A percentile compares a stretch with the other conserved stretches of the same genome.
Evolutionary conservation across 805 yeast genomes (phyloP).

Genomic region (Blastobotrys robertii): DNA sequence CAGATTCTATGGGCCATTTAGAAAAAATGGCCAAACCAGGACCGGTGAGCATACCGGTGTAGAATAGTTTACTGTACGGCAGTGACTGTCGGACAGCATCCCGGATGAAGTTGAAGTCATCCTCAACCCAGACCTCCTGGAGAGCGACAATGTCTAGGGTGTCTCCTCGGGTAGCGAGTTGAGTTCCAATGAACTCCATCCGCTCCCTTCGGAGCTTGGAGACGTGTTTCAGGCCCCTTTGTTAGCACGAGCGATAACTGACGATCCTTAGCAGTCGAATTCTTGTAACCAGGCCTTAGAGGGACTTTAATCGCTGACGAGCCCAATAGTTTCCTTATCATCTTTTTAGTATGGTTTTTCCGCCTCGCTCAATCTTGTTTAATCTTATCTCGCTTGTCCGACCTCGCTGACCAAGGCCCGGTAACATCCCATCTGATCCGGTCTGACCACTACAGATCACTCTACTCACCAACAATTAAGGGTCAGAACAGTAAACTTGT

Average conservation of each 20-base stretch:
- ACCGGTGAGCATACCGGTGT: constrained; percentile 80
- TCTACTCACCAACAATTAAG: constrained; percentile 26
- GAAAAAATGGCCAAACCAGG: constrained; percentile 88
- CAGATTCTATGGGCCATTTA: constrained; percentile 68
- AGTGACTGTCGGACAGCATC: constrained; percentile 35
- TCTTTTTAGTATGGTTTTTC: too few species aligned
- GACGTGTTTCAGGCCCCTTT: constrained; percentile 79
- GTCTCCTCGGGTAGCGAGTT: constrained; percentile 36
- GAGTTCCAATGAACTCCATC: constrained; percentile 62
- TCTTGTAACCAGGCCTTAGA: too few species aligned
- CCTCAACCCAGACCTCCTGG: constrained; percentile 90
- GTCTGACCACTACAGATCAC: not conserved
- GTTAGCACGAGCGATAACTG: too few species aligned
- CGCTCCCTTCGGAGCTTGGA: constrained; percentile 62
- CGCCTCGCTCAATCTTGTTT: too few species aligned
- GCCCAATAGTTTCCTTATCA: too few species aligned
- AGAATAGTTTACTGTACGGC: constrained; percentile 62
- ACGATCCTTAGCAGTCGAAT: too few species aligned
- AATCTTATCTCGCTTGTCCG: too few species aligned
- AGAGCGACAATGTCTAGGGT: constrained; percentile 77
- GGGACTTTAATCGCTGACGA: too few species aligned
- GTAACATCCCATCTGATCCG: too few species aligned
- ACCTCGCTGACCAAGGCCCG: too few species aligned
- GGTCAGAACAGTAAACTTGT: constrained; percentile 19
- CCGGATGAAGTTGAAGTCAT: constrained; percentile 67